Percentiles rank a stretch among this genome's conserved stretches.
Evolutionary conservation across 768 basidiomycete species (phyloP).

Genomic region (Porphyrellus cyaneotinctus): DNA sequence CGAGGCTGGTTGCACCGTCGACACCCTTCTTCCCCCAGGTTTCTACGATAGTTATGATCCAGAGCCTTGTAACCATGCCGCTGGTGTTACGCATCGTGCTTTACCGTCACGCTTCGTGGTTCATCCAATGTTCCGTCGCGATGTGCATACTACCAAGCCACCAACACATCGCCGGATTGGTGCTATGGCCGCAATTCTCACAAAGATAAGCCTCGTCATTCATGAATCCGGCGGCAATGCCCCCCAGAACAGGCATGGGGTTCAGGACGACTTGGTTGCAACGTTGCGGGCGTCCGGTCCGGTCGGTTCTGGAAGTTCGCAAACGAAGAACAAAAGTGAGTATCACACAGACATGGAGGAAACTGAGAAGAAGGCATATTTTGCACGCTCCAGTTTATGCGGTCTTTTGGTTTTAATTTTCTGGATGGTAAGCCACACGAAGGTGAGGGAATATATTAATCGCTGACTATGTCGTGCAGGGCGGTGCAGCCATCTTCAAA

Average conservation of each 20-base stretch:
- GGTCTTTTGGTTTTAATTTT: conserved; percentile 66
- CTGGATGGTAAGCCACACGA: conserved; percentile 55
- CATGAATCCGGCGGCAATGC: conserved; percentile 21
- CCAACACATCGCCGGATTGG: conserved; percentile 57
- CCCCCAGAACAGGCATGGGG: neutral
- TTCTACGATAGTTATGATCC: conserved; percentile 24
- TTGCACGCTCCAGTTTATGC: conserved; percentile 52
- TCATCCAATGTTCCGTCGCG: conserved; percentile 19
- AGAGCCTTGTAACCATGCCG: neutral
- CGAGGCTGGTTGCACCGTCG: conserved; percentile 63
- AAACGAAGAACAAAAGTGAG: conserved; percentile 8
- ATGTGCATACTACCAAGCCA: conserved; percentile 21
- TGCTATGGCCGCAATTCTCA: conserved; percentile 53
- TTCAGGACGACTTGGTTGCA: neutral
- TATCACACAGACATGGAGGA: conserved; percentile 18
- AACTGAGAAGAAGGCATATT: conserved; percentile 56
- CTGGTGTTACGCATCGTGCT: neutral
- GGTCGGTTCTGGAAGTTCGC: conserved; percentile 10
- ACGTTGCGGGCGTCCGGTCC: neutral
- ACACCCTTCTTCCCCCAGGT: conserved; percentile 43
- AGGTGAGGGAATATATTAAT: neutral
- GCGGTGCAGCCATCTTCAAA: conserved; percentile 66
- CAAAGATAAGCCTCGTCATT: conserved; percentile 46
- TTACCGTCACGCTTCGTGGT: conserved; percentile 16
- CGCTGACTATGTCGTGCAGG: conserved; percentile 31